Base-by-base conservation (phyloP, 2,329 filamentous ascomycete genomes). In the Pseudogymnoascus sp. region DNA sequence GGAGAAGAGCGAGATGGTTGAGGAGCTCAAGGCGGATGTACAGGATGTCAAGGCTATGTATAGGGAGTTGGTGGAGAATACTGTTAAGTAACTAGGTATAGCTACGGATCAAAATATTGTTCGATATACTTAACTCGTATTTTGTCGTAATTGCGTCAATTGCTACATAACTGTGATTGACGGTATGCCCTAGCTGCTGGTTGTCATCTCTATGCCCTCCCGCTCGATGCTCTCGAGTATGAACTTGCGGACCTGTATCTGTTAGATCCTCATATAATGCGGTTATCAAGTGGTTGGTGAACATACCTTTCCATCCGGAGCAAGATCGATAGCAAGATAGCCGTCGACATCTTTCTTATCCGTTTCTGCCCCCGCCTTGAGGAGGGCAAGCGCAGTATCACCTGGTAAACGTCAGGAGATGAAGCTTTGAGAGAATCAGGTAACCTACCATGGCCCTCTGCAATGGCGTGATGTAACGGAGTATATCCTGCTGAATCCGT, bases 11-110 rank as follows among this genome's bases (percentile, higher is more conserved):
- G 94, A 99, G 78, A 78, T 88, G 70, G 92, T 96, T 2, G 91
- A 96, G 71, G 94, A 99, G 78, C 77, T 99, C 66, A 85, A 82
- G 73, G 87, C 89, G 11, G 94, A 97, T 78, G 89, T 99, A 60
- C 80, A 86, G 66, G 94, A 99, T 78, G 81, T 99, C 72, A 99
- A 99, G 79, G 88, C 87, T 70, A 96, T 99, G 82, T 97, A 97
- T 77, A 85, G 91, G 66, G 93, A 97, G 71, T 76, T 99, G 73
- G 89, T 96, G 57, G 90, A 96, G 76, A 85, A 87, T 71, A 93
- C 90, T 62, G 84, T 91, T 71, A 88, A 85, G 75, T 89, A 63
- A 74, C 78, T 64, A 15, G 53, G 25, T 35, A 41, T 25, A 63
- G 20, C 41, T 61, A 41, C 11, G 22, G 28, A 18, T 53, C 33